These are phyloP conservation scores for Fusarium nematophilum DNA, from an alignment of 2,329 filamentous ascomycete genomes.

Conservation along the genomic window DNA sequence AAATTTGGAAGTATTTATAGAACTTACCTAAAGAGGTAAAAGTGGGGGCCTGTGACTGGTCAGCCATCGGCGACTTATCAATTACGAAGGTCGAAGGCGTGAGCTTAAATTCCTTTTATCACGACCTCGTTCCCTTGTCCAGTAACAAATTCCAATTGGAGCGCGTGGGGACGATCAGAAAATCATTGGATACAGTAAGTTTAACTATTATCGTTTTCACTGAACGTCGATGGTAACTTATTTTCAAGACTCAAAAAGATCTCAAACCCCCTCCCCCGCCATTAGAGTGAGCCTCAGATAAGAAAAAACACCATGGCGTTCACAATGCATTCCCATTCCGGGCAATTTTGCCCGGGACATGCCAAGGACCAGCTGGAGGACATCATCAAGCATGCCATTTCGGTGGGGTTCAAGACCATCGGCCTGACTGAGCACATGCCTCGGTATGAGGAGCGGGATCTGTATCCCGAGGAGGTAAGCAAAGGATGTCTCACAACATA, in stretches of 20 bases:
- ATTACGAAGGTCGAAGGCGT: constrained; percentile 4
- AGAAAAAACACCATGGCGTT: constrained; percentile 78
- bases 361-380: constrained; percentile 87
- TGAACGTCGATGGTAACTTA: too few species aligned
- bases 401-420: constrained; percentile 82
- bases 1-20: too few species aligned
- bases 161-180: too few species aligned
- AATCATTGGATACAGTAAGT: too few species aligned
- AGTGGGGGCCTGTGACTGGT: constrained; percentile 16
- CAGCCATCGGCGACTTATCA: neutral
- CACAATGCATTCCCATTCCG: constrained; percentile 97
- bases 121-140: neutral
- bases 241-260: too few species aligned
- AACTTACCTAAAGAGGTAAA: constrained; percentile 16
- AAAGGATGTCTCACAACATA: neutral
- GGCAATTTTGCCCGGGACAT: constrained; percentile 94
- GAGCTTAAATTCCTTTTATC: constrained; percentile 7
- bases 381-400: constrained; percentile 82
- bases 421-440: constrained; percentile 97
- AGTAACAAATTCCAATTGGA: too few species aligned
- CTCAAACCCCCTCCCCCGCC: neutral
- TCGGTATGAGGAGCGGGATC: constrained; percentile 75
- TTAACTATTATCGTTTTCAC: too few species aligned
- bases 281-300: too few species aligned
- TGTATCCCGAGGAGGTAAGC: constrained; percentile 90